Conservation (phyloP, 129 eudicot genomes). For the Flaveria bidentis region DNA sequence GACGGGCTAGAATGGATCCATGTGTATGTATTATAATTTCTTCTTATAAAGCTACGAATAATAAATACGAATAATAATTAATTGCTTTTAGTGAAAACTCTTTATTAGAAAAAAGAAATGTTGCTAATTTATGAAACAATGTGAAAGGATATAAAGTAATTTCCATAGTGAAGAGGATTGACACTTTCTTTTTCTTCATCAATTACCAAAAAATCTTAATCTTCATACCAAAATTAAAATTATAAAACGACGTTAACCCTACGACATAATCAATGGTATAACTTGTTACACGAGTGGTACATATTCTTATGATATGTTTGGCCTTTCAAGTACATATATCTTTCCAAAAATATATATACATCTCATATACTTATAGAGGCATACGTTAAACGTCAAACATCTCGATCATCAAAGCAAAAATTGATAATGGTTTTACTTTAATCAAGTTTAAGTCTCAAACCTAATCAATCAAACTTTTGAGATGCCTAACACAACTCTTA, state of each 20-base stretch:
- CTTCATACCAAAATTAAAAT: background rate
- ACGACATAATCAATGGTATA: background rate
- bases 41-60: background rate
- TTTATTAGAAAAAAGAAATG: background rate
- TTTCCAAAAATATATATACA: slow-evolving; percentile 15
- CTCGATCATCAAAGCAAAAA: slow-evolving; percentile 1
- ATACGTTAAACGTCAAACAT: slow-evolving; percentile 14
- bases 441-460: background rate
- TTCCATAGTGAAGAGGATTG: background rate
- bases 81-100: background rate
- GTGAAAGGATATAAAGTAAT: background rate
- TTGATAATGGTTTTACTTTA: background rate
- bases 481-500: background rate
- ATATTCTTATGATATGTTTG: slow-evolving; percentile 17
- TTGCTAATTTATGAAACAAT: background rate
- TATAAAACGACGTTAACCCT: background rate
- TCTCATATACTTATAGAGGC: background rate
- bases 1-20: no score
- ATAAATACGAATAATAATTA: no score
- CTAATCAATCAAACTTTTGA: slow-evolving; percentile 7
- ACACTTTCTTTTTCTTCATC: background rate
- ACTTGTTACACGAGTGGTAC: slow-evolving; percentile 10
- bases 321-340: slow-evolving; percentile 3
- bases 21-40: no score
- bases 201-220: background rate